Base-by-base conservation (phyloP, 2,329 filamentous ascomycete genomes). In the Fusarium chlamydosporum region DNA sequence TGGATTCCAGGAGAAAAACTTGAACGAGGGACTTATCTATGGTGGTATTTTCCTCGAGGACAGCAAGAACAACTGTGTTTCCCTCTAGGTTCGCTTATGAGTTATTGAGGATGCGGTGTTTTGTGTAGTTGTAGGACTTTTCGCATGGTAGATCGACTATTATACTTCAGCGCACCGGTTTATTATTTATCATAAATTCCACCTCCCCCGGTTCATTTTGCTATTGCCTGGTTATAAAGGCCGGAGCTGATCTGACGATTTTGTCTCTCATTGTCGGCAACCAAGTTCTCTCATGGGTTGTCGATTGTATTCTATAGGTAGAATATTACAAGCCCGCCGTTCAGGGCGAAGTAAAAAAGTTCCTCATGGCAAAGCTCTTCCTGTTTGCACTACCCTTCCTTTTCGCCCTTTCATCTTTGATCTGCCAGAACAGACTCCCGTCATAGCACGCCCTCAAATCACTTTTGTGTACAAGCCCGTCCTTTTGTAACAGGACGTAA, bases 401-500 rank as follows among this genome's bases (percentile, higher is more conserved):
- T n/a, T 15, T 50, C 1, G 57, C 53, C 27, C 63, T 56, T 15
- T 67, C 59, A 6, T 67, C 20, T 16, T 62, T 70, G n/a, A 71
- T 70, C 53, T 31, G 64, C 68, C 68, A 71, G 35, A 71, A 70
- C n/a, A 71, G 9, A 18, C 55, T 65, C 18, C 68, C 72, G 27
- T 75, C 73, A 11, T 74, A 75, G 8, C 74, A 67, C 0, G 65
- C 70, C 6, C 67, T 65, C n/a, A 75, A 41, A 4, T 89, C 86
- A 41, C 89, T 85, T 74, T 88, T 89, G 72, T 76, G 79, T 72
- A 89, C 81, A 51, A 79, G 77, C 0, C 86, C 86, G 71, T 89
- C 85, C 48, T 82, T 81, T 3, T 86, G 85, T 81, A 74, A 60
- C 4, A 88, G 76, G 43, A 89, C 77, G 33, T 88, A 72, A 53